Evolutionary conservation across 768 basidiomycete species (phyloP).

Genomic region (Dendrothele bispora): DNA sequence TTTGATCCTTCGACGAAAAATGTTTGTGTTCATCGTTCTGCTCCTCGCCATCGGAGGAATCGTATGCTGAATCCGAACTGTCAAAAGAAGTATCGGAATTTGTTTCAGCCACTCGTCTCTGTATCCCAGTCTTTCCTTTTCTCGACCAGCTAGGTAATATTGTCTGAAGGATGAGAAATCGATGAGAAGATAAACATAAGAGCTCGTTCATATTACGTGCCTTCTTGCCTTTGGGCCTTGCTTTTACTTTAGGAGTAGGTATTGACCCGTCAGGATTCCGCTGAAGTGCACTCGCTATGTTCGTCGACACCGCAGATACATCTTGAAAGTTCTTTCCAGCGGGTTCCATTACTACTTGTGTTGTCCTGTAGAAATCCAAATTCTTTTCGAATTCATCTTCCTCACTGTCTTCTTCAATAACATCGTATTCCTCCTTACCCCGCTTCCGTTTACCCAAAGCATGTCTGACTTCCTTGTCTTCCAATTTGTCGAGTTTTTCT

Average conservation of each 20-base stretch:
- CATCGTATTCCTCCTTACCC: conserved; percentile 35
- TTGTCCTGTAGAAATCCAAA: conserved; percentile 14
- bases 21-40: conserved; percentile 19
- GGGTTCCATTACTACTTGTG: conserved; percentile 7
- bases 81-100: conserved; percentile 68
- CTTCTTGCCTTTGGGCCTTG: conserved; percentile 42
- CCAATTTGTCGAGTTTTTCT: conserved; percentile 55
- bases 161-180: conserved; percentile 21
- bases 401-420: conserved; percentile 33
- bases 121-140: too few species aligned
- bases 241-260: conserved; percentile 48
- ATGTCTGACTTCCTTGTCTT: conserved; percentile 59
- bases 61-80: conserved; percentile 77
- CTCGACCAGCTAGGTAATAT: conserved; percentile 54
- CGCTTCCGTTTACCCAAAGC: conserved; percentile 55
- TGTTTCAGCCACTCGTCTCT: conserved; percentile 18
- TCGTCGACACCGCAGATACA: conserved; percentile 19
- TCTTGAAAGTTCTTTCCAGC: conserved; percentile 7
- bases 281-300: conserved; percentile 66
- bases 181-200: conserved; percentile 9
- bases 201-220: conserved; percentile 28
- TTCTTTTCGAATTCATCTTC: conserved; percentile 21
- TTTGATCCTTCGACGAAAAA: too few species aligned
- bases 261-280: conserved; percentile 64
- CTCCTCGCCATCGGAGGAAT: conserved; percentile 33